Evolutionary conservation across 495 filamentous ascomycete genomes (phyloP), one percentile per base, ranked within the genome.

Genomic region (Hypoxylon cercidicola): DNA sequence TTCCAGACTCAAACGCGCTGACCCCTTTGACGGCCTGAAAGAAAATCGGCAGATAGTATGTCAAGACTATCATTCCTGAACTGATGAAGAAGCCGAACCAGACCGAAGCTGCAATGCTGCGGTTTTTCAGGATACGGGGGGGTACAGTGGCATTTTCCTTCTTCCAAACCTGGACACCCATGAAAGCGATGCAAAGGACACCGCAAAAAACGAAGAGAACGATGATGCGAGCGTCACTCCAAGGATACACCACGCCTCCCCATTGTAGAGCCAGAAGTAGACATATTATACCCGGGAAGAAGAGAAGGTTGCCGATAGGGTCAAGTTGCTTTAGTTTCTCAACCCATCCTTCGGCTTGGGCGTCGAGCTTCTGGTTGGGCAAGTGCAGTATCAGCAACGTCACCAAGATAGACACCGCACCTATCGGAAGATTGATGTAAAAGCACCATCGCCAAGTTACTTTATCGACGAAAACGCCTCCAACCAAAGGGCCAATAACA

Each of bases 201-300:
- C 77, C 84, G 44, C 85, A 87, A 9, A 90, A 72, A 12, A 90
- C 80, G 32, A 94, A 82, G 0, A 94, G 79, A 1, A 82, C 88
- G 55, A 93, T 88, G 66, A 93, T 86, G 15, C 85, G 85, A 10
- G 75, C 80, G 57, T 79, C 78, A 28, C 62, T 73, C 92, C 91
- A 95, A 1, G 75, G 57, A 52, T 89, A 87, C 20, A 78, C 83
- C 5, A 81, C 80, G 0, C 92, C 92, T 37, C 90, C 92, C 88
- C 92, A 96, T 68, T 95, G 90, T 3, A 97, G 78, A 0, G 92
- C 93, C 0, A 97, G 79, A 40, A 95, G 72, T 13, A 92, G 78
- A 49, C 85, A 86, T 47, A 93, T 79, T 13, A 96, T 83, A 13
- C 80, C 82, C 4, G 89, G 89, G 16, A 96, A 74, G 70, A 96